These are phyloP conservation scores for Myotisia sp. DNA, from an alignment of 2,329 filamentous ascomycete genomes.

Conservation along the genomic window DNA sequence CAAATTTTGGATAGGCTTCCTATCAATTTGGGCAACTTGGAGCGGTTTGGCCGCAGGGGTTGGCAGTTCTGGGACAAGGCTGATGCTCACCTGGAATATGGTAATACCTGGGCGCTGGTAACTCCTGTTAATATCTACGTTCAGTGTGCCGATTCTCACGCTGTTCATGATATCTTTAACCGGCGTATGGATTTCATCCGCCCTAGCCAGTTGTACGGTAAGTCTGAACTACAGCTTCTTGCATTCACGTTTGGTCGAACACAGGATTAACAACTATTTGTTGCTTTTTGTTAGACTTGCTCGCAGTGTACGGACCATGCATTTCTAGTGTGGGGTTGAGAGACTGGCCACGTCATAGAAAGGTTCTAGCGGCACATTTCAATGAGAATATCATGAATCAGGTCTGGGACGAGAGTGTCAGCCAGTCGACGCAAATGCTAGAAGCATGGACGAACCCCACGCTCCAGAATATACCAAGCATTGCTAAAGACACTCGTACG, in stretches of 20 bases:
- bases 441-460: constrained; percentile 16
- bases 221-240: no score
- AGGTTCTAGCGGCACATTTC: constrained; percentile 23
- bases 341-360: constrained; percentile 18
- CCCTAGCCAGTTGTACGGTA: not conserved
- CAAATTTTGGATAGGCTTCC: not conserved
- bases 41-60: not conserved
- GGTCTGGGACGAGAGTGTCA: constrained; percentile 23
- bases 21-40: not conserved
- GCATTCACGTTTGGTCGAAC: no score
- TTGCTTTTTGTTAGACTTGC: not conserved
- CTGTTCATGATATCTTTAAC: not conserved
- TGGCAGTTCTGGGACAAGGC: not conserved
- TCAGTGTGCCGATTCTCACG: not conserved
- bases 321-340: not conserved
- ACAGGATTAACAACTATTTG: no score
- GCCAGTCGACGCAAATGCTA: constrained; percentile 21
- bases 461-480: constrained; percentile 15
- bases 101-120: not conserved
- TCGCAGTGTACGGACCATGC: not conserved
- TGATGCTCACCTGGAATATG: not conserved
- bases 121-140: not conserved
- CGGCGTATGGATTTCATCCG: not conserved
- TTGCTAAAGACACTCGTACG: constrained; percentile 24
- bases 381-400: constrained; percentile 24